Evolutionary conservation across 805 yeast genomes (phyloP).

Genomic region (Grigorovia yakushimaensis): DNA sequence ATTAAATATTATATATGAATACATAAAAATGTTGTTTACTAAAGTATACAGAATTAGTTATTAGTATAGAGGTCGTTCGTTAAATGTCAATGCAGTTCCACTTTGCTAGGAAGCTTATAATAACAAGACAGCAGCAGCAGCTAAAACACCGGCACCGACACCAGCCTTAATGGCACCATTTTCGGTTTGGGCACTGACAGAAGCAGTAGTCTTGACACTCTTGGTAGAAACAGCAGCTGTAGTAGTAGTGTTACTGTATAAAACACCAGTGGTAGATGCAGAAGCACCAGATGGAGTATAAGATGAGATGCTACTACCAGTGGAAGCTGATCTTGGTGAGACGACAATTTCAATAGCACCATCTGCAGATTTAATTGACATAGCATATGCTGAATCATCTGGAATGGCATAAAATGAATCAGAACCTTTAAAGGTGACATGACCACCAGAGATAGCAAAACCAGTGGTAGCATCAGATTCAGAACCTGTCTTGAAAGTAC

Average conservation of each 20-base stretch:
- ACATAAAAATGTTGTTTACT: not conserved
- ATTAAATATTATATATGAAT: not conserved
- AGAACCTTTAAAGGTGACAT: constrained; percentile 5
- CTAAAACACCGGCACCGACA: constrained; percentile 16
- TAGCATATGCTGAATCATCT: constrained; percentile 11
- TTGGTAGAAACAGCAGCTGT: constrained; percentile 3
- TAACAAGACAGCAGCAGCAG: constrained; percentile 13
- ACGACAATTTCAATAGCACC: constrained; percentile 14
- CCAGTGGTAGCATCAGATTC: constrained; percentile 23
- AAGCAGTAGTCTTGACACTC: not conserved
- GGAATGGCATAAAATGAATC: constrained; percentile 34
- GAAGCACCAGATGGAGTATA: constrained; percentile 29
- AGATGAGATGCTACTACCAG: constrained; percentile 29
- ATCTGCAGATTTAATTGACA: constrained; percentile 18
- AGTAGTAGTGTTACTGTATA: constrained; percentile 4
- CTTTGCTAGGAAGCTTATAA: not conserved
- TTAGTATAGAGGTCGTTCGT: not conserved
- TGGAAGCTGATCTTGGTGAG: constrained; percentile 15
- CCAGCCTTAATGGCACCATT: constrained; percentile 24
- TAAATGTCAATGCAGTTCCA: not conserved
- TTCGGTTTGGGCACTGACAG: constrained; percentile 6
- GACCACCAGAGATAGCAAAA: constrained; percentile 28
- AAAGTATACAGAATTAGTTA: no score
- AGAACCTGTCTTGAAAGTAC: constrained; percentile 15
- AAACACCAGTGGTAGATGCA: constrained; percentile 13